These are phyloP conservation scores for Lophiostoma macrostomum DNA, from an alignment of 495 filamentous ascomycete species.

Conservation along the genomic window DNA sequence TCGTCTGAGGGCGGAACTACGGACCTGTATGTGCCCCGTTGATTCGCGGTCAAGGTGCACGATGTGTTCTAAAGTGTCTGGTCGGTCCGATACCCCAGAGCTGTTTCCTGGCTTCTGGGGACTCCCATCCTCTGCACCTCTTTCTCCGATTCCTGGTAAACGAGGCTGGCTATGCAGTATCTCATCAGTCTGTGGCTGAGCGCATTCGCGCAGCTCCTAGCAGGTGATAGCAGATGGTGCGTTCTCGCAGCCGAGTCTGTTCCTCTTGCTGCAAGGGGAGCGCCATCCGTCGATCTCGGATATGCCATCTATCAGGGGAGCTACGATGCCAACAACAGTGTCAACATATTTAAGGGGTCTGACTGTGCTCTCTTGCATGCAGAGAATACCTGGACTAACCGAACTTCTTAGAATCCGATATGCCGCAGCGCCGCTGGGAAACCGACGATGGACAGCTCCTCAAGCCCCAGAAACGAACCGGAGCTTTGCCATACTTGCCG, in stretches of 20 bases:
- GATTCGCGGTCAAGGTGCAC: too few relatives aligned
- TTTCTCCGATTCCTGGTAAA: neutral
- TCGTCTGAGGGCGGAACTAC: too few relatives aligned
- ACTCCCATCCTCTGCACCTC: neutral
- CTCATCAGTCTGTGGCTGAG: neutral
- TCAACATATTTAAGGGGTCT: conserved; percentile 30
- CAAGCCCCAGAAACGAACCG: conserved; percentile 21
- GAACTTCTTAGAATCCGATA: conserved; percentile 31
- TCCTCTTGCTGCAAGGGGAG: conserved; percentile 4
- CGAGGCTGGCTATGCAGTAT: conserved; percentile 7
- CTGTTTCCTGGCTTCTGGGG: conserved; percentile 1
- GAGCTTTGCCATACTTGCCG: conserved; percentile 17
- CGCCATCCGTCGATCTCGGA: conserved; percentile 32
- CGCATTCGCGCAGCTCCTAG: conserved; percentile 14
- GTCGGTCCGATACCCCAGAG: too few relatives aligned
- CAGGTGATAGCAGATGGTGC: neutral
- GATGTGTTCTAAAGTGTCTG: too few relatives aligned
- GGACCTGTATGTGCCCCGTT: too few relatives aligned
- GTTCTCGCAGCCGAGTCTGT: conserved; percentile 10
- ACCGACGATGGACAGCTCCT: conserved; percentile 32
- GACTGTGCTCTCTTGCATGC: neutral
- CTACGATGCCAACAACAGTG: neutral
- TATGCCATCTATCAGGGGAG: conserved; percentile 26
- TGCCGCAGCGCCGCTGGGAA: conserved; percentile 34
- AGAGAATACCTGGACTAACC: conserved; percentile 5